Evolutionary conservation across 495 filamentous ascomycete genomes (phyloP).

Genomic region (Bombardia bombarda): DNA sequence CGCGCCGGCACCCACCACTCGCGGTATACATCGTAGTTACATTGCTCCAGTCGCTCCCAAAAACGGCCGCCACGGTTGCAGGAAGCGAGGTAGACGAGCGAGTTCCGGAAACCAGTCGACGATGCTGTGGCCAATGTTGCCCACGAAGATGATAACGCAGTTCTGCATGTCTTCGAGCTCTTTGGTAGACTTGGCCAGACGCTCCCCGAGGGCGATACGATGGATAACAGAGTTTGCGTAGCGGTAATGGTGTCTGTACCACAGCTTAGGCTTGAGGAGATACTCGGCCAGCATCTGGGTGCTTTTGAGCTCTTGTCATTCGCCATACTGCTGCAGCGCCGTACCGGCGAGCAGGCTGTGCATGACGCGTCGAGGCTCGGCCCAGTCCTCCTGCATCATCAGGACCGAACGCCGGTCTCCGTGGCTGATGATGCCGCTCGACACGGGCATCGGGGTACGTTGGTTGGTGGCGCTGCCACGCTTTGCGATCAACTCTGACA

Average conservation of each 20-base stretch:
- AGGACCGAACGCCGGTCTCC: conserved; percentile 18
- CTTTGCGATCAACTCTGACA: conserved; percentile 25
- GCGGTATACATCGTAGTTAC: conserved; percentile 25
- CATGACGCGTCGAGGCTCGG: conserved; percentile 26
- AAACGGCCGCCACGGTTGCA: conserved; percentile 35
- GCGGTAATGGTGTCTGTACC: conserved; percentile 33
- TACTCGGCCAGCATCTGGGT: conserved; percentile 30
- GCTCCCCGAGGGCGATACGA: conserved; percentile 8
- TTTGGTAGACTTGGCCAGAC: conserved; percentile 1
- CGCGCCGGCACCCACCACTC: conserved; percentile 29
- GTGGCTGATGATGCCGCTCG: conserved; percentile 19
- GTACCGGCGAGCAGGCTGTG: conserved; percentile 33
- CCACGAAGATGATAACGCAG: conserved; percentile 4
- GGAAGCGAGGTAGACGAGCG: conserved; percentile 20
- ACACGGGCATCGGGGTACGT: conserved; percentile 20
- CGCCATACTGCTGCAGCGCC: conserved; percentile 24
- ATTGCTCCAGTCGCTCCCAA: conserved; percentile 24
- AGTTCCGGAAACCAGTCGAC: conserved; percentile 37
- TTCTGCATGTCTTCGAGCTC: conserved; percentile 11
- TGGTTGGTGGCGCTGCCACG: conserved; percentile 22
- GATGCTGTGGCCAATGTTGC: conserved; percentile 15
- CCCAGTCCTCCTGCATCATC: conserved; percentile 21
- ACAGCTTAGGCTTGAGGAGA: conserved; percentile 24
- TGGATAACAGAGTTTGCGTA: conserved; percentile 28
- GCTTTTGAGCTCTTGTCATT: conserved; percentile 33